Evolutionary conservation across 768 basidiomycete species (phyloP).

Genomic region (Auriculariales sp.): DNA sequence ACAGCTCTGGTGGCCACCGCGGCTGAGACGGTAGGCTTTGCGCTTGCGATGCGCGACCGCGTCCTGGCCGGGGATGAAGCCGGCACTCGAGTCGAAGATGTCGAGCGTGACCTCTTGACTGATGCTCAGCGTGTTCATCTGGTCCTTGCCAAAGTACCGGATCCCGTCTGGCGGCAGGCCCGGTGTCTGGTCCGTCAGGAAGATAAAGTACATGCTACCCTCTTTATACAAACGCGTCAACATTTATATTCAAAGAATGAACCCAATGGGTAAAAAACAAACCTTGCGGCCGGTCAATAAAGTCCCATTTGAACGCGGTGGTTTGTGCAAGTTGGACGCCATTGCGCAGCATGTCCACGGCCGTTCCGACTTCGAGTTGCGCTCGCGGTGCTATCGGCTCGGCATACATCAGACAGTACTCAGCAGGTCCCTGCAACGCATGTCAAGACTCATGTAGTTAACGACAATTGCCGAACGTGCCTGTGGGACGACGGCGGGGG

Average conservation of each 20-base stretch:
- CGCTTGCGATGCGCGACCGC: conserved; percentile 50
- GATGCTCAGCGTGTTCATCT: conserved; percentile 16
- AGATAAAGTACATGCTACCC: conserved; percentile 53
- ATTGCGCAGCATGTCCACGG: conserved; percentile 44
- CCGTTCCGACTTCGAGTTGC: conserved; percentile 40
- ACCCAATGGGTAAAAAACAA: conserved; percentile 10
- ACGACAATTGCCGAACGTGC: too few species aligned
- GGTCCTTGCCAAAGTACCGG: conserved; percentile 61
- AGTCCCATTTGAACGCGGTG: conserved; percentile 56
- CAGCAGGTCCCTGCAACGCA: too few species aligned
- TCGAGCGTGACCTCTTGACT: conserved; percentile 42
- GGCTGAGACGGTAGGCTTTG: conserved; percentile 54
- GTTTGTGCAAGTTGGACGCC: conserved; percentile 41
- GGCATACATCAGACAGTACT: background rate
- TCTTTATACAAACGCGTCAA: conserved; percentile 29
- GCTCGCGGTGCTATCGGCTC: conserved; percentile 14
- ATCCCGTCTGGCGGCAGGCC: conserved; percentile 62
- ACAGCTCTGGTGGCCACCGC: conserved; percentile 62
- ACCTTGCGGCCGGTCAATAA: conserved; percentile 69
- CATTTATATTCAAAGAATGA: background rate
- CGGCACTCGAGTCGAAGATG: conserved; percentile 55
- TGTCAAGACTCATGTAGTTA: too few species aligned
- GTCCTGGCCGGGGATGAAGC: conserved; percentile 63
- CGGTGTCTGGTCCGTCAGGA: conserved; percentile 32
- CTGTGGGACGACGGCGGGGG: too few species aligned